Base-by-base conservation (phyloP, 805 yeast species). In the Teunomyces barrocoloradensis region DNA sequence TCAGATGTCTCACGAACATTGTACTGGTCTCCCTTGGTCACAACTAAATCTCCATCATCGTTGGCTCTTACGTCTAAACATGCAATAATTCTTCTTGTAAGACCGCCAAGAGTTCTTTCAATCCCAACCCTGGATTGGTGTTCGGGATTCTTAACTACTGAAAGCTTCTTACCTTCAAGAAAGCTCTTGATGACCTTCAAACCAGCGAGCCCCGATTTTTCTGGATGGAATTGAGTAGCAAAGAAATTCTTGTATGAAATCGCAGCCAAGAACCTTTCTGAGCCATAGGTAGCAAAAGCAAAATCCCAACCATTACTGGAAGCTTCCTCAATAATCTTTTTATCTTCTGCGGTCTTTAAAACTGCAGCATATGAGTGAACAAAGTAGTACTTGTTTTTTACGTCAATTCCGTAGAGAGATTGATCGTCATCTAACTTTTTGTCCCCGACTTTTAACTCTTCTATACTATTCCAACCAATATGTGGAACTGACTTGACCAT, bases 191-290 rank as follows among this genome's bases (percentile, higher is more conserved):
- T 78, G 7, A 92, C 81, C 51, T 79, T 78, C 39, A 94, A 72
- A 42, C 99, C 99, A 4, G 96, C 96, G 18, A 73, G 62, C 10
- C 99, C 99, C 3, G 97, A 89, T 66, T 94, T 94, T 63, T 94
- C 99, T n/a, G 99, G 99, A 68, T 94, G 99, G 67, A 94, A 94
- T 66, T 94, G 99, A 0, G 98, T 94, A 37, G 97, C 96, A 68
- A 94, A 88, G 9, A 92, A 73, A 53, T 89, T 91, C 49, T 77
- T 89, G 59, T 78, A 85, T 27, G 83, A 42, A 33, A 91, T 64
- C 0, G 98, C 94, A 12, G 97, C 95, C 51, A 94, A 72, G 57
- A 91, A 94, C 43, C 68, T 75, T 66, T 94, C 91, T 23, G 81
- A 63, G 1, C 95, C 96, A 65, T 94, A 94, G 46, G 68, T 73